Percentiles rank a stretch among this genome's conserved stretches.
Evolutionary conservation across 495 filamentous ascomycete genomes (phyloP).

Genomic region (Penicillium macrosclerotiorum): DNA sequence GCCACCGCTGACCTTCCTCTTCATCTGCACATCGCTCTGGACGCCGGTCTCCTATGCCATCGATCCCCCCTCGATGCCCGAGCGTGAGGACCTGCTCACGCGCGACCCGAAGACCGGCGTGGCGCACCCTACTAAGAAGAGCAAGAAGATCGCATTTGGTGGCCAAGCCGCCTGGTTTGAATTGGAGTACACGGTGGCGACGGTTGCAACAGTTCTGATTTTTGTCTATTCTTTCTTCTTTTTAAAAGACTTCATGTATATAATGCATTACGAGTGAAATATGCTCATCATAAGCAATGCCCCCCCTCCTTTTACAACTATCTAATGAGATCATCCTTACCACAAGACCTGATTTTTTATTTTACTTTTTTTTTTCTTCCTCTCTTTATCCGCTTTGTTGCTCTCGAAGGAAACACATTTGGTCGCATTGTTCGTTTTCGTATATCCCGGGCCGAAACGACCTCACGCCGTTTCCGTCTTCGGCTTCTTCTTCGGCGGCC

Average conservation of each 20-base stretch:
- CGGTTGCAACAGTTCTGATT: constrained; percentile 34
- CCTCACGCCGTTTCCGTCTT: constrained; percentile 12
- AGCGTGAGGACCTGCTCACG: constrained; percentile 40
- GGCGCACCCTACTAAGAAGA: constrained; percentile 38
- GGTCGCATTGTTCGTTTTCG: background rate
- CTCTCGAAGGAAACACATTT: background rate
- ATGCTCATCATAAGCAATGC: background rate
- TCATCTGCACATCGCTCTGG: constrained; percentile 36
- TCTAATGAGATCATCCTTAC: too few relatives aligned
- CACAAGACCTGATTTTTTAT: too few relatives aligned
- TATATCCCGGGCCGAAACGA: too few relatives aligned
- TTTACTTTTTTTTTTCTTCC: background rate
- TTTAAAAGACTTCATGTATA: constrained; percentile 12
- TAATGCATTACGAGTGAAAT: constrained; percentile 14
- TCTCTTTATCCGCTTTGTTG: background rate
- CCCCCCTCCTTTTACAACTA: too few relatives aligned
- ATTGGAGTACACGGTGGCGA: constrained; percentile 38
- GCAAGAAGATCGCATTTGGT: constrained; percentile 43
- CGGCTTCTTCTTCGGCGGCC: constrained; percentile 18
- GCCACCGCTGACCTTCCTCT: constrained; percentile 43
- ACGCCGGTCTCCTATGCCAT: constrained; percentile 44
- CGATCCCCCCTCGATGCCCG: constrained; percentile 40
- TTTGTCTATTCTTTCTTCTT: constrained; percentile 44
- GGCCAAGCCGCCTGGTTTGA: constrained; percentile 45
- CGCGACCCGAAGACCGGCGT: constrained; percentile 46